Conservation (phyloP, 2,329 filamentous ascomycete genomes). For the Torrubiellomyces zombiae region DNA sequence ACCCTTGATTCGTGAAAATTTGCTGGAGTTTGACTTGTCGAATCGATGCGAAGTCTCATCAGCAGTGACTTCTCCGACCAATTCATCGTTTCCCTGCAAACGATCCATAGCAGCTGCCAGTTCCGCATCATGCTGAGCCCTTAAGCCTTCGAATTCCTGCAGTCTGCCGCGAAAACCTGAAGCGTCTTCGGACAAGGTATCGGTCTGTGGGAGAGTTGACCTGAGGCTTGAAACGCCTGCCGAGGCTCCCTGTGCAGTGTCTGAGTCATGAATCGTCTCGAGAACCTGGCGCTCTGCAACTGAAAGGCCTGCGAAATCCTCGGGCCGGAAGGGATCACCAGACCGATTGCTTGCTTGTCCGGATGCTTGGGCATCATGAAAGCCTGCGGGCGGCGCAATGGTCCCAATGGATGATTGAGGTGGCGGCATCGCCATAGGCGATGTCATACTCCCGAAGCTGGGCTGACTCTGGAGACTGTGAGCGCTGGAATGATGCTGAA, state of each 20-base stretch:
- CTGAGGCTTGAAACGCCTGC: slow-evolving; percentile 22
- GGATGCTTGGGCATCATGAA: slow-evolving; percentile 46
- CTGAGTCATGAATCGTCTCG: slow-evolving; percentile 1
- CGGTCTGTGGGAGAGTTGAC: slow-evolving; percentile 30
- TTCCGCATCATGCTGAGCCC: slow-evolving; percentile 52
- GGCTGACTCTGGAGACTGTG: slow-evolving; percentile 95
- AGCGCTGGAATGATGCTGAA: slow-evolving; percentile 88
- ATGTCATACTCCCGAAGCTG: slow-evolving; percentile 86
- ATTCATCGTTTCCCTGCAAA: neutral
- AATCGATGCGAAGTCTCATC: slow-evolving; percentile 3
- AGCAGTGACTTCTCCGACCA: neutral
- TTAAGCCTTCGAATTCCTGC: slow-evolving; percentile 66
- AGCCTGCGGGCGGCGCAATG: slow-evolving; percentile 21
- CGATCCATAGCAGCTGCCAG: slow-evolving; percentile 20
- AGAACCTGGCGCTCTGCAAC: slow-evolving; percentile 36
- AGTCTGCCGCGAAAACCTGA: slow-evolving; percentile 55
- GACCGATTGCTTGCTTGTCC: slow-evolving; percentile 12
- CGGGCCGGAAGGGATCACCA: slow-evolving; percentile 45
- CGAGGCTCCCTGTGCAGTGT: slow-evolving; percentile 11
- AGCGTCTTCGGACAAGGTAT: slow-evolving; percentile 34
- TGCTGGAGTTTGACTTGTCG: slow-evolving; percentile 8
- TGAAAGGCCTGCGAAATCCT: slow-evolving; percentile 54
- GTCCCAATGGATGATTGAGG: slow-evolving; percentile 27
- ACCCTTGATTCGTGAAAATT: slow-evolving; percentile 18
- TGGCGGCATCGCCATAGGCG: slow-evolving; percentile 48